phyloP scores from a whole-genome alignment of 306 rosid genomes.

The Vigna trinervia region DNA sequence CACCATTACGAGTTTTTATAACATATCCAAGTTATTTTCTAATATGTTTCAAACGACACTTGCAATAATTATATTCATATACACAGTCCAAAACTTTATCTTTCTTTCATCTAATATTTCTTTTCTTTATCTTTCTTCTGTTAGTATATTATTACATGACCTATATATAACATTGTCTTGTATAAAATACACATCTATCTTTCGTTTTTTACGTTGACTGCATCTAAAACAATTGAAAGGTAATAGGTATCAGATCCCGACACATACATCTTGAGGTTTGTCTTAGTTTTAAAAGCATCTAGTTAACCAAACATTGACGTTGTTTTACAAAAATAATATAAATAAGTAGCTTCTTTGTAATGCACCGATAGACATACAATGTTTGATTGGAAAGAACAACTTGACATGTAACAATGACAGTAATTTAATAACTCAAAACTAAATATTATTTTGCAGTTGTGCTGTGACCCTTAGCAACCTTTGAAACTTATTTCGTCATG shows the following conservation, averaged over 20 bases:
- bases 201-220: too few species aligned
- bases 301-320: not conserved
- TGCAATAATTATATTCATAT: not conserved
- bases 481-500: not conserved
- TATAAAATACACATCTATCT: too few species aligned
- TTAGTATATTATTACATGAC: not conserved
- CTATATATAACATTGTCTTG: not conserved
- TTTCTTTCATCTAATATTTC: not conserved
- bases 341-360: too few species aligned
- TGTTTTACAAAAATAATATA: not conserved
- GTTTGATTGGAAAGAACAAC: not conserved
- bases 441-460: not conserved
- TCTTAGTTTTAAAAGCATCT: not conserved
- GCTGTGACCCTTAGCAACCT: constrained; percentile 1
- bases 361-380: not conserved
- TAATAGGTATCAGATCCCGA: constrained; percentile 52
- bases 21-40: constrained; percentile 13
- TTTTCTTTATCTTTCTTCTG: not conserved
- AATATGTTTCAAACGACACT: not conserved
- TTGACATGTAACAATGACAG: constrained; percentile 6
- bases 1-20: constrained; percentile 3
- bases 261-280: constrained; percentile 25
- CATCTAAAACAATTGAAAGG: not conserved
- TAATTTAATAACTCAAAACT: not conserved
- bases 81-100: not conserved